A percentile compares a stretch with the other conserved stretches of the same genome.
Conservation (phyloP, 1,284 basidiomycete genomes). For the Pterulicium gracile region DNA sequence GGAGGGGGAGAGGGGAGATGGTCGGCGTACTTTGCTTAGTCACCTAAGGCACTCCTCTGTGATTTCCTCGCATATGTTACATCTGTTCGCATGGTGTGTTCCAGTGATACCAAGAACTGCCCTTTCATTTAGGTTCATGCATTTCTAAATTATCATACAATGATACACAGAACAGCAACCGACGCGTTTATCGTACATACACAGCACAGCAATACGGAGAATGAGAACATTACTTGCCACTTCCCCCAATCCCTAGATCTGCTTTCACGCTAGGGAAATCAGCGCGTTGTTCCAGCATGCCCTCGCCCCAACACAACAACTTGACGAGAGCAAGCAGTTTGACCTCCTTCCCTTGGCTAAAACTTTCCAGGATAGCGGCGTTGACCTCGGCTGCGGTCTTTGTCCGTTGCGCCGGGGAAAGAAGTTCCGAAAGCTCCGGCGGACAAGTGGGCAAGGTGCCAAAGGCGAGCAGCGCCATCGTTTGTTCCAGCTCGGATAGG, state of each 20-base stretch:
- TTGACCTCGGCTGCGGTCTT: constrained; percentile 93
- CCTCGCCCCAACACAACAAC: constrained; percentile 84
- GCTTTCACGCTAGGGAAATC: constrained; percentile 59
- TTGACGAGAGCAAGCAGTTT: constrained; percentile 83
- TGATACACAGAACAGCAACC: too few species aligned
- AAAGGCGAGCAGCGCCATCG: constrained; percentile 94
- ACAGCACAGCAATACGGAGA: too few species aligned
- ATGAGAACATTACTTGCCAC: neutral
- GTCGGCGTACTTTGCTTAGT: neutral
- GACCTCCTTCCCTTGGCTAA: constrained; percentile 87
- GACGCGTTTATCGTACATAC: too few species aligned
- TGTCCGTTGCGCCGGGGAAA: constrained; percentile 81
- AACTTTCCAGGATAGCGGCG: constrained; percentile 84
- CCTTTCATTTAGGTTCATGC: too few species aligned
- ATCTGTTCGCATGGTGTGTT: too few species aligned
- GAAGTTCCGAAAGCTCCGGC: constrained; percentile 60
- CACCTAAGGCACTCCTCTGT: constrained; percentile 1
- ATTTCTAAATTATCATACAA: too few species aligned
- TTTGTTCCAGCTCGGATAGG: constrained; percentile 83
- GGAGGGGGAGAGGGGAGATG: neutral
- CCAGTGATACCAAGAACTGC: too few species aligned
- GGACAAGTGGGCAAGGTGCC: constrained; percentile 59
- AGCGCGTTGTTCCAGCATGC: constrained; percentile 61
- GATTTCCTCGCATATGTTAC: too few species aligned
- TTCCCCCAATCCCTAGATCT: neutral